phyloP scores from a whole-genome alignment of 2,329 filamentous ascomycete genomes.

The Aotearoamyces nothofagi region DNA sequence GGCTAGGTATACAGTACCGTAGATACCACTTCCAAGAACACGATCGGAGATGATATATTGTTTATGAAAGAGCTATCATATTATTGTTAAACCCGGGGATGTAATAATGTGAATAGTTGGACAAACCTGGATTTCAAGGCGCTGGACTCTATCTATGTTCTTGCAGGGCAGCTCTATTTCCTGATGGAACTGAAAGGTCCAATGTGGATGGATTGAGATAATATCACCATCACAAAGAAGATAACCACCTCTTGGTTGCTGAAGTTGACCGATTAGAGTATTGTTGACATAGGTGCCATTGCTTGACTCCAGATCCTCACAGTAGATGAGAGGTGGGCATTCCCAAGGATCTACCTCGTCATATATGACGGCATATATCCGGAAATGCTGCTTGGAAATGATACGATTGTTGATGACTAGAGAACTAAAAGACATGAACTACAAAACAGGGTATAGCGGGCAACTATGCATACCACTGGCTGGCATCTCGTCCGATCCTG shows the following conservation, averaged over 20 bases:
- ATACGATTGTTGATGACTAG: slow-evolving; percentile 23
- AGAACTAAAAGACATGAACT: slow-evolving; percentile 16
- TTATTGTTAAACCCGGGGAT: too few relatives aligned
- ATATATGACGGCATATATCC: slow-evolving; percentile 38
- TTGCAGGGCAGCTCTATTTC: slow-evolving; percentile 3
- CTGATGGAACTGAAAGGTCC: slow-evolving; percentile 22
- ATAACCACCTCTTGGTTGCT: slow-evolving; percentile 21
- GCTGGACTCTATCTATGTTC: slow-evolving; percentile 14
- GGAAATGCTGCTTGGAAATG: slow-evolving; percentile 37
- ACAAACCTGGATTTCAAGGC: slow-evolving; percentile 21
- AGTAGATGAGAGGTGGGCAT: slow-evolving; percentile 29
- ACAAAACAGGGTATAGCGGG: background rate
- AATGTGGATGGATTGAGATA: slow-evolving; percentile 25
- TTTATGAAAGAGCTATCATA: slow-evolving; percentile 24
- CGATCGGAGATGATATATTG: slow-evolving; percentile 32
- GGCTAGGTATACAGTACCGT: slow-evolving; percentile 38
- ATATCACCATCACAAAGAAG: slow-evolving; percentile 35
- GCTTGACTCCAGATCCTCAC: slow-evolving; percentile 36
- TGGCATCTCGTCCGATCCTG: slow-evolving; percentile 15
- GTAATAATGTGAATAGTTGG: background rate
- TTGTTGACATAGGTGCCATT: slow-evolving; percentile 39
- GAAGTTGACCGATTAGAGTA: slow-evolving; percentile 26
- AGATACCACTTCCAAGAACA: slow-evolving; percentile 35
- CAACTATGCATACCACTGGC: slow-evolving; percentile 12
- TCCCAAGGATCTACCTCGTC: slow-evolving; percentile 20